phyloP scores from a whole-genome alignment of 1,139 yeast species.

The Geotrichum aggregatum region DNA sequence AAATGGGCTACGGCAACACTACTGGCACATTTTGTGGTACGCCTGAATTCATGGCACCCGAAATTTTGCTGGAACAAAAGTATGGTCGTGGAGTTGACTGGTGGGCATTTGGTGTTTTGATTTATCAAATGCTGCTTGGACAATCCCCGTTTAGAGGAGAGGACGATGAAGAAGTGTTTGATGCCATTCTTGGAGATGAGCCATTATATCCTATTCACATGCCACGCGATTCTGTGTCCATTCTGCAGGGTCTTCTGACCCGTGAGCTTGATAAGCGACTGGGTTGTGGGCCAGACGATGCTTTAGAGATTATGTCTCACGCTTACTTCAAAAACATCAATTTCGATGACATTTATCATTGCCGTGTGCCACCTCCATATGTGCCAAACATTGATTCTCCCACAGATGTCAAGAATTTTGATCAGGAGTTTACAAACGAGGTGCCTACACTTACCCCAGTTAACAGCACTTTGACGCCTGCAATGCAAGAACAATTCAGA shows the following conservation, averaged over 20 bases:
- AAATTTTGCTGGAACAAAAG: constrained; percentile 84
- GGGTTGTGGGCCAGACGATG: constrained; percentile 85
- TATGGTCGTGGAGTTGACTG: constrained; percentile 95
- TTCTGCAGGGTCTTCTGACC: constrained; percentile 82
- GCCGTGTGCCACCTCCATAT: constrained; percentile 65
- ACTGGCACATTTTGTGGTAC: constrained; percentile 98
- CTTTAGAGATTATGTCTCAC: constrained; percentile 90
- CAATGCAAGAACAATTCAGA: constrained; percentile 93
- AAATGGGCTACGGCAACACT: constrained; percentile 86
- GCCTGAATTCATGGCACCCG: constrained; percentile 99
- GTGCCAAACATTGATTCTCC: constrained; percentile 77
- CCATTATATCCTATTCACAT: constrained; percentile 96
- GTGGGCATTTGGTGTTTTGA: constrained; percentile 98
- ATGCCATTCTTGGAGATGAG: constrained; percentile 95
- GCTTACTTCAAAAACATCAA: constrained; percentile 86
- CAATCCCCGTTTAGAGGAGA: constrained; percentile 98
- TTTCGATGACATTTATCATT: constrained; percentile 76
- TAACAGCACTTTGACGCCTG: constrained; percentile 76
- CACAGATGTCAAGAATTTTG: constrained; percentile 89
- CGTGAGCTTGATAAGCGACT: constrained; percentile 81
- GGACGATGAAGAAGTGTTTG: constrained; percentile 96
- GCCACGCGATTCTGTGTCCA: constrained; percentile 95
- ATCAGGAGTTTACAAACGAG: constrained; percentile 90
- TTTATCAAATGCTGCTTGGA: constrained; percentile 93
- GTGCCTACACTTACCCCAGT: constrained; percentile 95